Evolutionary conservation across 305 asterid genomes (phyloP).

Genomic region (Ilex paraguariensis): DNA sequence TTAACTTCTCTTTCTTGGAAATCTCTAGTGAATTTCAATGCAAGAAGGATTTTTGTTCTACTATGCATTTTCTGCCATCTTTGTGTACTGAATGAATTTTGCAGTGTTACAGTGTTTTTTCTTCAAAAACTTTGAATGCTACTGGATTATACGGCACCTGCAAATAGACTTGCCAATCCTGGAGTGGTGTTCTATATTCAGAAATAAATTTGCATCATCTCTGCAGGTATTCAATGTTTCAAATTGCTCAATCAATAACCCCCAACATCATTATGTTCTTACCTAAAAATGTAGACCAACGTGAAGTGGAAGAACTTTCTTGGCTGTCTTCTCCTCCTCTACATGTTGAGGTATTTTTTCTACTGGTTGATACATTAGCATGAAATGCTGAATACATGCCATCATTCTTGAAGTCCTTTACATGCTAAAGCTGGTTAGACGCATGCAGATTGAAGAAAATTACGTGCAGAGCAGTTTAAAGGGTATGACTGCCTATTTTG

Average conservation of each 20-base stretch:
- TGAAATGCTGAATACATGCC: background rate
- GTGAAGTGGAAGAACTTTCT: constrained; percentile 65
- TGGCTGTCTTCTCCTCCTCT: constrained; percentile 92
- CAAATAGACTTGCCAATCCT: too few species aligned
- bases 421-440: background rate
- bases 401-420: constrained; percentile 1
- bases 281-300: constrained; percentile 67
- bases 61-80: too few species aligned
- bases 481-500: constrained; percentile 68
- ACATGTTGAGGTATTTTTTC: constrained; percentile 42
- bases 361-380: background rate
- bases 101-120: too few species aligned
- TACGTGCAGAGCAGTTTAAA: constrained; percentile 42
- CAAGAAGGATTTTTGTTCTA: too few species aligned
- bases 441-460: constrained; percentile 64
- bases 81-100: too few species aligned
- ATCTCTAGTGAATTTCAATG: too few species aligned
- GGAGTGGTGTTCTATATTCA: too few species aligned
- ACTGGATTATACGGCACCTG: too few species aligned
- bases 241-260: constrained; percentile 64
- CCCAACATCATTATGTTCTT: constrained; percentile 74
- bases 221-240: constrained; percentile 70
- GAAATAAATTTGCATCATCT: background rate
- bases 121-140: too few species aligned
- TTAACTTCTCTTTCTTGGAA: too few species aligned